Evolutionary conservation across 1,284 basidiomycete genomes (phyloP), one percentile per base, ranked within the genome.

Genomic region (Trichosporon ovoides): DNA sequence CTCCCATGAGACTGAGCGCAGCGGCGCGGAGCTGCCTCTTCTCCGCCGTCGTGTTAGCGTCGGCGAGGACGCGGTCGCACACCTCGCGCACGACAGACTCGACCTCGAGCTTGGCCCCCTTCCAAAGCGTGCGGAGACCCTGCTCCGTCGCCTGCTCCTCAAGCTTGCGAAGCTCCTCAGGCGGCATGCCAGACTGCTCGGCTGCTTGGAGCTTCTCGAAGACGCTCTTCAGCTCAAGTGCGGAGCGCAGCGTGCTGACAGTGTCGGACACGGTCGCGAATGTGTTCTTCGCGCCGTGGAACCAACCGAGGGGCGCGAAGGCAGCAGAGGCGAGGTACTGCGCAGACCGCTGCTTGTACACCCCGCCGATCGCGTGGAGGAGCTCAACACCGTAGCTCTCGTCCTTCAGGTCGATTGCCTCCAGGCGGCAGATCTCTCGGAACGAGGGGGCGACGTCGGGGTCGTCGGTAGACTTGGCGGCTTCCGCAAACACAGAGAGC

Each of bases 91-190:
- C 81, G 34, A 98, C 87, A 16, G 88, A 89, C 75, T 98, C 60
- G 35, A 62, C 56, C 56, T 63, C 61, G 53, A 63, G 56, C 58
- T 63, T 63, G 14, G 61, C 61, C 51, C 61, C 88, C 82, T 95
- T 95, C 84, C 94, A 95, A 22, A 95, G 56, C 38, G 91, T 91
- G 66, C 92, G 87, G 7, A 95, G 66, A n/a, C 71, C 91, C 77
- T 98, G 98, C 79, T 96, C 91, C 0, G 96, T 93, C 1, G 95
- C 95, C 71, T 92, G 88, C 69, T 98, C 95, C 73, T 99, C 96
- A 2, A 99, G 80, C 66, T 89, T 86, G 69, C 85, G 85, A 79
- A 88, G 88, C 73, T 94, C 88, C 60, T 96, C 95, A 0, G 89
- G 85, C 3, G 82, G 83, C 55, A 97, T 81, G 1, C 95, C 96